These are phyloP conservation scores for Ascochyta viciae-villosae DNA, from an alignment of 2,329 filamentous ascomycete genomes.

Conservation along the genomic window DNA sequence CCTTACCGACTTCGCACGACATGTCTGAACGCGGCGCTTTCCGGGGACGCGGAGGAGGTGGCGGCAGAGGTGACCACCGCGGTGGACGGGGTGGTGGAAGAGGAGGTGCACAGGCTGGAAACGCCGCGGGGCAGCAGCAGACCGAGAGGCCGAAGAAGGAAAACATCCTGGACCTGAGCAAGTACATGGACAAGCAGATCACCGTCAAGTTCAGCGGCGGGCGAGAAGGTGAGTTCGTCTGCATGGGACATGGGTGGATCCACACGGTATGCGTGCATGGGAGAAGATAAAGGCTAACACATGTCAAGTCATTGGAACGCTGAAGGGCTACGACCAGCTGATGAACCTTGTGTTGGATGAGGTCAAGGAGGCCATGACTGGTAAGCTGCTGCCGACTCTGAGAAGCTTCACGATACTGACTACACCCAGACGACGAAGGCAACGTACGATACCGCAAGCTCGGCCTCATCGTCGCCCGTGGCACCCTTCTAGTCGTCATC, in stretches of 20 bases:
- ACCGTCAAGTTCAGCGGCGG: constrained; percentile 97
- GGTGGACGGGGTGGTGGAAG: constrained; percentile 54
- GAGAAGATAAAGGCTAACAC: constrained; percentile 15
- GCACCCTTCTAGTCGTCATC: constrained; percentile 90
- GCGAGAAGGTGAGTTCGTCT: constrained; percentile 71
- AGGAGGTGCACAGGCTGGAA: constrained; percentile 47
- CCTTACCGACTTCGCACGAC: constrained; percentile 13
- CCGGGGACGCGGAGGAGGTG: constrained; percentile 51
- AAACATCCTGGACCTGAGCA: constrained; percentile 92
- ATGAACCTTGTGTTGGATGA: constrained; percentile 98
- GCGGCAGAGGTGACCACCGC: constrained; percentile 42
- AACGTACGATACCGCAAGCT: constrained; percentile 82
- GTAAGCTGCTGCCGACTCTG: constrained; percentile 58
- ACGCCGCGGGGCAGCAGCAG: constrained; percentile 32
- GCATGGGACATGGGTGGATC: constrained; percentile 4
- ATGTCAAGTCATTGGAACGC: constrained; percentile 75
- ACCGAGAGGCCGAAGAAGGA: constrained; percentile 91
- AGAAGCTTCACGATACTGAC: neutral
- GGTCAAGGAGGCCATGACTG: constrained; percentile 86
- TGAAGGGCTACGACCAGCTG: constrained; percentile 95
- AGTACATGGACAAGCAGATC: constrained; percentile 97
- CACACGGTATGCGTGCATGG: no score
- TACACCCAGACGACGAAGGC: constrained; percentile 82
- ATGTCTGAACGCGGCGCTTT: constrained; percentile 66
- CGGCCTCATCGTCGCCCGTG: constrained; percentile 85